Percentiles rank a stretch among this genome's conserved stretches.
Evolutionary conservation across 352 stramenopile species (phyloP).

Genomic region (Thalassiosira hispida): DNA sequence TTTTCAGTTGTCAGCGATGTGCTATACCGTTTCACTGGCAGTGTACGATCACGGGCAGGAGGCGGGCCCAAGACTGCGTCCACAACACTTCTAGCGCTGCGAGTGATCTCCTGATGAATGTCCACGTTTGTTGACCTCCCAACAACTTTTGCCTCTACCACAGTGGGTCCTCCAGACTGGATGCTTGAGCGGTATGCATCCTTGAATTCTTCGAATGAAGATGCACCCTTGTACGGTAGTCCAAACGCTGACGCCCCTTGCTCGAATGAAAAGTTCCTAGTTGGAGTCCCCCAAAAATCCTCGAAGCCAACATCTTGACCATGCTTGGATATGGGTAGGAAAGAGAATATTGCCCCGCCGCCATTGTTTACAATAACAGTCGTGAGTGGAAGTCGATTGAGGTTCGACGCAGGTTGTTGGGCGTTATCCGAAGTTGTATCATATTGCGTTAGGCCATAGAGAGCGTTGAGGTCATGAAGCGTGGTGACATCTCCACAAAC

Average conservation of each 20-base stretch:
- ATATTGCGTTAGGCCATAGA: conserved; percentile 65
- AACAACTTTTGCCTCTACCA: conserved; percentile 75
- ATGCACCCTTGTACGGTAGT: conserved; percentile 55
- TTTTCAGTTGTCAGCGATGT: conserved; percentile 16
- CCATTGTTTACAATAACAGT: conserved; percentile 84
- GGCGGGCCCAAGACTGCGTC: conserved; percentile 15
- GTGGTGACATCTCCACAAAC: conserved; percentile 80
- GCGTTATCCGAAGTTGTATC: conserved; percentile 42
- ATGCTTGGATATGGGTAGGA: conserved; percentile 82
- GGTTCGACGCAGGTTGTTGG: conserved; percentile 28
- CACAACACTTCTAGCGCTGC: conserved; percentile 28
- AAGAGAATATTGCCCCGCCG: conserved; percentile 85
- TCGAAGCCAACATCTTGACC: conserved; percentile 80
- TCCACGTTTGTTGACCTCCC: conserved; percentile 68
- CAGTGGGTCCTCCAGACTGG: conserved; percentile 18
- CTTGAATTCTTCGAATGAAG: conserved; percentile 55
- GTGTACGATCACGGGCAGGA: conserved; percentile 8
- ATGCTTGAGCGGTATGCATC: conserved; percentile 51
- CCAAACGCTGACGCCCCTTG: conserved; percentile 71
- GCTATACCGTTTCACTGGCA: conserved; percentile 51
- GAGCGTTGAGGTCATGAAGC: conserved; percentile 80
- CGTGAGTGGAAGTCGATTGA: conserved; percentile 59
- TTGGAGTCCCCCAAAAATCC: conserved; percentile 83
- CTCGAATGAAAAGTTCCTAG: conserved; percentile 75
- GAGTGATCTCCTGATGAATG: conserved; percentile 73